Base-by-base conservation (phyloP, 2,329 filamentous ascomycete genomes). In the Dothistroma pini region DNA sequence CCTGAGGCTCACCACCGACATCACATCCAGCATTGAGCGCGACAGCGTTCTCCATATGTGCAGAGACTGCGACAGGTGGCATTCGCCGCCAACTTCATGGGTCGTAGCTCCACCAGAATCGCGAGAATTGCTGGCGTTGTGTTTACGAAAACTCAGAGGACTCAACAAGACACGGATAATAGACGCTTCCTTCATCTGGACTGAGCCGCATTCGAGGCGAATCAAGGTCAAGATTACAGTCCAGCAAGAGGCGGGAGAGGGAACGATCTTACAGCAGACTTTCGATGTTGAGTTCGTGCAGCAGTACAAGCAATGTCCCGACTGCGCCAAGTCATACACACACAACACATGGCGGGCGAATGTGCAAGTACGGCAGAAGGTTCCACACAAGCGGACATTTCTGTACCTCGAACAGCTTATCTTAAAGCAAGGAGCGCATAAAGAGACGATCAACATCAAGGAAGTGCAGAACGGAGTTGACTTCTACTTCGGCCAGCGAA, bases 171-270 rank as follows among this genome's bases (percentile, higher is more conserved):
- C 96, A 68, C 85, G 95, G 63, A 95, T 99, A 71, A 93, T 97
- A 71, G 95, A 99, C 75, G 95, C 95, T 52, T 90, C 87, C 71
- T 99, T 97, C 74, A 90, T 97, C 73, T 99, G 95, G 95, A 99
- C 95, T 0, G 95, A 99, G 77, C 93, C 95, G 11, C 95, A 99
- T 79, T 97, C 93, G 70, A 84, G 91, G 72, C 84, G 95, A 74
- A 84, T 97, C 66, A 96, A 93, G 78, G 88, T 97, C 75, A 97
- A 97, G 81, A 88, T 99, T 76, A 97, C 95, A 0, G 88, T 97
- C 53, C 95, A 97, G 73, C 83, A 86, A 68, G 84, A 88, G 74
- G 84, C 84, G 48, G 84, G 83, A 69, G 80, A 87, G 69, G 85
- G 84, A 41, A 86, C 85, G 10, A 87, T 89, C 62, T 74, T 99